Conservation (phyloP, 2,329 filamentous ascomycete species). For the Ilyonectria robusta region DNA sequence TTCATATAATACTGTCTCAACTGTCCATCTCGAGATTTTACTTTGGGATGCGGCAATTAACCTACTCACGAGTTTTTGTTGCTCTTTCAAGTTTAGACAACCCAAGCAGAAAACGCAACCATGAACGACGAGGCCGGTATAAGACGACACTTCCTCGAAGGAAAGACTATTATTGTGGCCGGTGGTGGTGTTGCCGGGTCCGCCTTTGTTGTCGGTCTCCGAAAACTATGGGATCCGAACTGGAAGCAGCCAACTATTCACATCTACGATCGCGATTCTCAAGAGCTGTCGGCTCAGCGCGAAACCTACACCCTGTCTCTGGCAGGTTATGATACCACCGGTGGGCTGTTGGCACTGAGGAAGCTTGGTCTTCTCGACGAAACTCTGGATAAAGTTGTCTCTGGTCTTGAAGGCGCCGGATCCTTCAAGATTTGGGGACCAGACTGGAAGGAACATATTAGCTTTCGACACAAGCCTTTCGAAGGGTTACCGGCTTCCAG, state of each 20-base stretch:
- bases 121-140: conserved; percentile 31
- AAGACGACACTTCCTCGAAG: conserved; percentile 51
- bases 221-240: conserved; percentile 54
- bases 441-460: conserved; percentile 53
- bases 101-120: background rate
- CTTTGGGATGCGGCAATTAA: background rate
- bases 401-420: conserved; percentile 48
- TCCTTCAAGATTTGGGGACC: conserved; percentile 59
- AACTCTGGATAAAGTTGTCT: conserved; percentile 50
- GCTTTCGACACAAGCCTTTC: conserved; percentile 49
- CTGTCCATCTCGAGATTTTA: background rate
- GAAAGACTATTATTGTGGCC: conserved; percentile 59
- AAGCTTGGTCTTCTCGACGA: conserved; percentile 56
- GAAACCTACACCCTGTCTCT: conserved; percentile 59
- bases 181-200: conserved; percentile 61
- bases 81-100: background rate
- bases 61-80: background rate
- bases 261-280: conserved; percentile 59
- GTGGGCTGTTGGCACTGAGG: conserved; percentile 56
- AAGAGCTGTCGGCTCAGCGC: conserved; percentile 47
- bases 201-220: conserved; percentile 58
- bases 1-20: conserved; percentile 15
- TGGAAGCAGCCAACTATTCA: conserved; percentile 52
- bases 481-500: conserved; percentile 53
- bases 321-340: conserved; percentile 51